Base-by-base conservation (phyloP, 169 alveolate species). In the Prorocentrum cordatum region DNA sequence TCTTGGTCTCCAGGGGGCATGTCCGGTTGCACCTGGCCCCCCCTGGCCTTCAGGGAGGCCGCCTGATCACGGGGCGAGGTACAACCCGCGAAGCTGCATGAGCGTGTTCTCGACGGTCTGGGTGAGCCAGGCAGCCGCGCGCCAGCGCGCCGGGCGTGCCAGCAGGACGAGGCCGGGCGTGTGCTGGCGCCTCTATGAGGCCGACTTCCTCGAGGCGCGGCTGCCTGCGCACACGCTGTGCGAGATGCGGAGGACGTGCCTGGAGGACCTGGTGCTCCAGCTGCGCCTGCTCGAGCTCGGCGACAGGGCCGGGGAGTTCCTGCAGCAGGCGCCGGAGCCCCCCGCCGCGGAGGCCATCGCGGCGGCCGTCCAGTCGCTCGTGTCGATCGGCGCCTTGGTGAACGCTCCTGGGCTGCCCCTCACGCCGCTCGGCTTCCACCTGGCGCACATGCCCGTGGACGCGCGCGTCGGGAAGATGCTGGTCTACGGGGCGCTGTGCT, bases 391-490 rank as follows among this genome's bases (percentile, higher is more conserved):
- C 16, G 88, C 88, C 26, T 62, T 77, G 42, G 73, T 54, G 86
- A 50, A 38, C 31, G 50, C 27, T 32, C 58, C 87, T 12, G n/a
- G 58, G n/a, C 73, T 77, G 67, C 64, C 64, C 16, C 62, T 77
- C 3, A 77, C 88, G 35, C 88, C 88, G 1, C 29, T 77, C 64
- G 88, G 88, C 26, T 77, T 77, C 75, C 88, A 77, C 24, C 29
- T 77, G 88, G 88, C 88, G 2, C 88, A 77, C 32, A 77, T 77
- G 88, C 88, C 88, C 9, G 88, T 77, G 75, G 88, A 77, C 31
- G 88, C 35, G n/a, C 72, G 88, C 24, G 59, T 77, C n/a, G 88
- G 88, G 4, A 77, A 77, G 62, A 77, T 77, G 88, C 59, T 77
- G 75, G 75, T 77, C 7, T 77, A 77, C 36, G 88, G 88, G 7